These are phyloP conservation scores for Neopestalotiopsis sp. DNA, from an alignment of 2,329 filamentous ascomycete genomes.

Conservation along the genomic window DNA sequence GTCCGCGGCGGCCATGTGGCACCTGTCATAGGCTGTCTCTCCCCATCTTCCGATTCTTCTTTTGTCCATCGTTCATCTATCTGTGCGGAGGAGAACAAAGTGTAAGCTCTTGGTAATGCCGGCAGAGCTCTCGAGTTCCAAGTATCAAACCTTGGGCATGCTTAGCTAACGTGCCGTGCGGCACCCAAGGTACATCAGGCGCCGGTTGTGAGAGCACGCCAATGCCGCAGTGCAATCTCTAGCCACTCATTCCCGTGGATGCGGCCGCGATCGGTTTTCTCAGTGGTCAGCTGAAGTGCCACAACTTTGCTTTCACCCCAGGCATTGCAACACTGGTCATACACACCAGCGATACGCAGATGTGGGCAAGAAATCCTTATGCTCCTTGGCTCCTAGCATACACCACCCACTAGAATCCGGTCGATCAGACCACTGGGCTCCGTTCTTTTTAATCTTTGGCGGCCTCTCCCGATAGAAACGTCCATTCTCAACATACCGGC, in stretches of 20 bases:
- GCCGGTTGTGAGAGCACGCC: background rate
- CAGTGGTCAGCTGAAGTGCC: constrained; percentile 5
- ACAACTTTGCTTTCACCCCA: constrained; percentile 2
- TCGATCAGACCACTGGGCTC: background rate
- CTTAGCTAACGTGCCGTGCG: background rate
- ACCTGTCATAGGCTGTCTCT: constrained; percentile 15
- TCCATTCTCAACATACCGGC: background rate
- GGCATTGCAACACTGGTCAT: constrained; percentile 7
- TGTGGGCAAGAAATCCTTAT: background rate
- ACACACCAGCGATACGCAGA: background rate
- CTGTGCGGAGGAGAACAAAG: background rate
- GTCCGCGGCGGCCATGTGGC: constrained; percentile 25
- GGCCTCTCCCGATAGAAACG: background rate
- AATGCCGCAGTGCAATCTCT: background rate
- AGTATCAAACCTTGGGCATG: background rate
- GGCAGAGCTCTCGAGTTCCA: background rate
- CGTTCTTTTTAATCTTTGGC: background rate
- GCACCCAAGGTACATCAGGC: background rate
- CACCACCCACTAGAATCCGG: background rate
- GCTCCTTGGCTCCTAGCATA: background rate
- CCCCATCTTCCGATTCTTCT: background rate
- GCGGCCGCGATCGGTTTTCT: background rate
- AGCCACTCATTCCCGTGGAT: background rate
- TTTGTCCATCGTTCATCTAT: background rate
- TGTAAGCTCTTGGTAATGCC: background rate